Percentiles rank a stretch among this genome's conserved stretches.
Conservation (phyloP, 139 green algal species). For the Spirogloea muscicola region DNA sequence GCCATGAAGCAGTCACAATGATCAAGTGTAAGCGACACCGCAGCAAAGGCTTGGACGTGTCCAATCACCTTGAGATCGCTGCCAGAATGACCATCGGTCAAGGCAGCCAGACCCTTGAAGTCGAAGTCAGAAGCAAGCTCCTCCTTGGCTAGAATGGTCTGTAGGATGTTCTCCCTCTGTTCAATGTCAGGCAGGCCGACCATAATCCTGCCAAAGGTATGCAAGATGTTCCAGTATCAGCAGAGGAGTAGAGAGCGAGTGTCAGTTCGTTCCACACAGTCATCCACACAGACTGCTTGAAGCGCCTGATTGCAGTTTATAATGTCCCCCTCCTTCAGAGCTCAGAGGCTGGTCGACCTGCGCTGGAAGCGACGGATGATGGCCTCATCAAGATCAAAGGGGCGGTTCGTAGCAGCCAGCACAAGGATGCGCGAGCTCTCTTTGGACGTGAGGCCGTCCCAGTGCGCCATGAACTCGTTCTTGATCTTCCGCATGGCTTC, state of each 20-base stretch:
- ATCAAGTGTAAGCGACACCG: neutral
- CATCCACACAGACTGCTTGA: too few relatives aligned
- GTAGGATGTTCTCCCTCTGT: slow-evolving; percentile 29
- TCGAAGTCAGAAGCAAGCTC: slow-evolving; percentile 21
- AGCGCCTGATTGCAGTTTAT: too few relatives aligned
- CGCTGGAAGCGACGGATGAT: slow-evolving; percentile 57
- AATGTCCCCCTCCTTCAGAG: too few relatives aligned
- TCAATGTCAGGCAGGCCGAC: slow-evolving; percentile 25
- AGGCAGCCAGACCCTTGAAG: slow-evolving; percentile 33
- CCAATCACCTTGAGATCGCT: slow-evolving; percentile 38
- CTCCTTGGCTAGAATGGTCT: slow-evolving; percentile 18
- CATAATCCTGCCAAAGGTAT: slow-evolving; percentile 28
- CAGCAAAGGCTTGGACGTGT: neutral
- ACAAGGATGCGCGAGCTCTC: slow-evolving; percentile 58
- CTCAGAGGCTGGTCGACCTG: too few relatives aligned
- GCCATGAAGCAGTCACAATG: neutral
- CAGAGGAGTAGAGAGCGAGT: too few relatives aligned
- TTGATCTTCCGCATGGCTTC: slow-evolving; percentile 72
- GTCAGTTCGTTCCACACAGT: too few relatives aligned
- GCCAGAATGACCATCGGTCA: slow-evolving; percentile 34
- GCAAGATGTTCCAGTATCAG: too few relatives aligned
- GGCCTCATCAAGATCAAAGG: slow-evolving; percentile 70
- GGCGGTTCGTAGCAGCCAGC: slow-evolving; percentile 70
- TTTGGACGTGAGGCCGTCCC: slow-evolving; percentile 64
- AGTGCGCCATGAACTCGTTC: slow-evolving; percentile 69